A percentile compares a stretch with the other conserved stretches of the same genome.
phyloP scores from a whole-genome alignment of 768 basidiomycete genomes.

The Auricularia cornea region DNA sequence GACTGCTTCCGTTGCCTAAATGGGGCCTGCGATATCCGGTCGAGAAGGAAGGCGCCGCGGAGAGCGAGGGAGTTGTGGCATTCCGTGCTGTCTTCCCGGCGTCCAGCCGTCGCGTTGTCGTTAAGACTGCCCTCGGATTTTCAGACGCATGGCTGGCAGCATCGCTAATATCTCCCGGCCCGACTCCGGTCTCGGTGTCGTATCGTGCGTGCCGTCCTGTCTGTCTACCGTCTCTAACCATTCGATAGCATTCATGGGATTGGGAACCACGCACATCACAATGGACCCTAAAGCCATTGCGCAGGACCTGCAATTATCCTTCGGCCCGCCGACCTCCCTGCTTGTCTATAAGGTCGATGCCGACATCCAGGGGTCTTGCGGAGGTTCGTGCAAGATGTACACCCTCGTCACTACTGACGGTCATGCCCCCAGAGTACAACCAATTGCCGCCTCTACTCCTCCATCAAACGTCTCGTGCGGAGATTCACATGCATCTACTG shows the following conservation, averaged over 20 bases:
- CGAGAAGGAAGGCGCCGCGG: conserved; percentile 60
- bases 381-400: conserved; percentile 12
- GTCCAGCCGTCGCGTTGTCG: background rate
- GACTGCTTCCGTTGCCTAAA: conserved; percentile 55
- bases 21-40: conserved; percentile 50
- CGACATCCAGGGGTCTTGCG: conserved; percentile 19
- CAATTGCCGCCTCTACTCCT: conserved; percentile 58
- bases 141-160: background rate
- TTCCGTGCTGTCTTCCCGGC: conserved; percentile 21
- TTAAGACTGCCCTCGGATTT: background rate
- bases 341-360: conserved; percentile 54
- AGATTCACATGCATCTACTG: conserved; percentile 64
- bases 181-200: background rate
- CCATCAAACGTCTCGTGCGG: conserved; percentile 49
- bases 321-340: conserved; percentile 37
- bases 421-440: conserved; percentile 20
- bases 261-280: background rate
- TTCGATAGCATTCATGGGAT: background rate
- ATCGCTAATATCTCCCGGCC: background rate
- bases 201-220: background rate
- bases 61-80: conserved; percentile 64
- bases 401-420: background rate
- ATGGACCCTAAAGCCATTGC: background rate
- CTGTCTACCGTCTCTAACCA: background rate
- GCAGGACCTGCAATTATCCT: background rate